A percentile compares a stretch with the other conserved stretches of the same genome.
Evolutionary conservation across 2,329 filamentous ascomycete species (phyloP).

Genomic region (Cladosporium sp.): DNA sequence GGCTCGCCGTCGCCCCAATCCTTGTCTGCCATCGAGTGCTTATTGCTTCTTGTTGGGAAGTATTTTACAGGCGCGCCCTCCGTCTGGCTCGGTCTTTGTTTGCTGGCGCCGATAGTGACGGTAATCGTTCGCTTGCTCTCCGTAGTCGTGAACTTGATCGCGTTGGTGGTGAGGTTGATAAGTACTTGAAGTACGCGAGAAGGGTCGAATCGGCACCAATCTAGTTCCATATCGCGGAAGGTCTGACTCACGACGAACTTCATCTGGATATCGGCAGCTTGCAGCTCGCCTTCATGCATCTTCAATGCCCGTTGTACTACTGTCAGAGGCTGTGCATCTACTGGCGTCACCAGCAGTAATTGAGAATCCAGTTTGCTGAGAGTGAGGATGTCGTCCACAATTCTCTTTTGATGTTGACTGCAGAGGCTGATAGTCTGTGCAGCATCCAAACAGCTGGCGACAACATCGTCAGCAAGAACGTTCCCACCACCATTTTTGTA

Average conservation of each 20-base stretch:
- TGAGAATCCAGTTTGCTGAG: slow-evolving; percentile 73
- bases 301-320: slow-evolving; percentile 66
- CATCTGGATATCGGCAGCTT: slow-evolving; percentile 64
- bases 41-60: slow-evolving; percentile 54
- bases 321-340: slow-evolving; percentile 62
- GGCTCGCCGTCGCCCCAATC: slow-evolving; percentile 69
- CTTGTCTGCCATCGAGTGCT: slow-evolving; percentile 46
- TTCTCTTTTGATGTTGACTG: slow-evolving; percentile 73
- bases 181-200: slow-evolving; percentile 72
- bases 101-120: slow-evolving; percentile 62
- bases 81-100: slow-evolving; percentile 46
- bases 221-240: slow-evolving; percentile 53
- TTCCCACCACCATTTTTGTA: slow-evolving; percentile 42
- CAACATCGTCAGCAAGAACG: slow-evolving; percentile 36
- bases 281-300: slow-evolving; percentile 74
- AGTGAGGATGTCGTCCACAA: slow-evolving; percentile 71
- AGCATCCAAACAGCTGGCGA: slow-evolving; percentile 64
- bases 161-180: slow-evolving; percentile 76
- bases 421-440: slow-evolving; percentile 75
- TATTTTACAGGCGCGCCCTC: slow-evolving; percentile 52
- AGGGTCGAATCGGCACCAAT: slow-evolving; percentile 70
- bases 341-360: slow-evolving; percentile 67
- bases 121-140: slow-evolving; percentile 60
- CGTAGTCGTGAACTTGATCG: slow-evolving; percentile 73
- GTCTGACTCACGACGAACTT: slow-evolving; percentile 60